Conservation (phyloP, 225 moss, liverwort and hornwort species). For the Bryoerythrophyllum caledonicum region DNA sequence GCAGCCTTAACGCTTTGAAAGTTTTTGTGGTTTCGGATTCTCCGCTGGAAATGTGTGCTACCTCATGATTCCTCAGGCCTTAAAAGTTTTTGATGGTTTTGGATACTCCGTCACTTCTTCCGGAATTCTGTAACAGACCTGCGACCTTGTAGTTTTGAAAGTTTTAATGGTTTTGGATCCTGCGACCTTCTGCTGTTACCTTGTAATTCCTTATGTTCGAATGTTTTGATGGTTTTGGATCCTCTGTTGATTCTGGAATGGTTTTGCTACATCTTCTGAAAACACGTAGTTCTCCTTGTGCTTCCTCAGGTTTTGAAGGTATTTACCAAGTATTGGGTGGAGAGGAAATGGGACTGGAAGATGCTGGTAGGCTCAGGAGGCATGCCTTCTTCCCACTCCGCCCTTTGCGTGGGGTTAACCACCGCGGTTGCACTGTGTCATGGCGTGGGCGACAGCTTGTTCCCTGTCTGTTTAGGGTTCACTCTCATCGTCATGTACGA, state of each 20-base stretch:
- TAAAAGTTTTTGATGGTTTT: no score
- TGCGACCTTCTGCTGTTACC: no score
- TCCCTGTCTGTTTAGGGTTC: slow-evolving; percentile 97
- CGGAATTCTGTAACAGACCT: no score
- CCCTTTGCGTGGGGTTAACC: slow-evolving; percentile 91
- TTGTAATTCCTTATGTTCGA: no score
- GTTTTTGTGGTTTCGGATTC: slow-evolving; percentile 6
- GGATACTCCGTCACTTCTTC: no score
- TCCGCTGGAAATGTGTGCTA: not conserved
- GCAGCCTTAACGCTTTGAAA: slow-evolving; percentile 37
- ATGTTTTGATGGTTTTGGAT: no score
- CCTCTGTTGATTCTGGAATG: no score
- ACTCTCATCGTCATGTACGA: slow-evolving; percentile 98
- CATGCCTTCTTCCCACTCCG: slow-evolving; percentile 99
- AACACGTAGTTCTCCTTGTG: no score
- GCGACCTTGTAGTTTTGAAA: no score
- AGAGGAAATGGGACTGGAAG: slow-evolving; percentile 86
- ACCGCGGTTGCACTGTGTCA: slow-evolving; percentile 90
- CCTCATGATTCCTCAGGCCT: not conserved
- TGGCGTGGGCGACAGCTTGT: slow-evolving; percentile 86
- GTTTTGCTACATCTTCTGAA: no score
- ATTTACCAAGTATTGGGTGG: slow-evolving; percentile 83
- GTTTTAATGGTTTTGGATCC: no score
- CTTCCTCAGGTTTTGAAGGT: slow-evolving; percentile 72
- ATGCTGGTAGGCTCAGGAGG: slow-evolving; percentile 94